These are phyloP conservation scores for Delitschia confertaspora DNA, from an alignment of 495 filamentous ascomycete genomes.

Conservation along the genomic window DNA sequence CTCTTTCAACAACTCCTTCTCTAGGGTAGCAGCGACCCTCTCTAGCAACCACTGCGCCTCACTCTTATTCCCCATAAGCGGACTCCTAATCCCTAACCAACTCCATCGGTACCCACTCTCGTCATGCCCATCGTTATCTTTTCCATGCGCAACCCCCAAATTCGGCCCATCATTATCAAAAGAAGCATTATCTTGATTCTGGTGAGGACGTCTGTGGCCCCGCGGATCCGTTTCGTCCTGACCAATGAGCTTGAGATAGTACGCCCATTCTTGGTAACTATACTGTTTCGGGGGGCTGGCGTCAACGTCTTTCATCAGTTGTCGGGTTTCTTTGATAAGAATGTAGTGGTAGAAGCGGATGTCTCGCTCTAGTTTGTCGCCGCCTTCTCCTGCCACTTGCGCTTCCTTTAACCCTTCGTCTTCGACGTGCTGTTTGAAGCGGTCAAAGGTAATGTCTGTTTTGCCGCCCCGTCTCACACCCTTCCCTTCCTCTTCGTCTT, in stretches of 20 bases:
- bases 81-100: conserved; percentile 66
- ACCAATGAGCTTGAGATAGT: conserved; percentile 66
- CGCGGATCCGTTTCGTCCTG: conserved; percentile 48
- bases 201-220: conserved; percentile 26
- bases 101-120: conserved; percentile 49
- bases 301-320: conserved; percentile 55
- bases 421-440: conserved; percentile 31
- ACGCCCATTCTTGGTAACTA: conserved; percentile 72
- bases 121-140: conserved; percentile 23
- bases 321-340: conserved; percentile 58
- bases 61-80: conserved; percentile 60
- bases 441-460: conserved; percentile 29
- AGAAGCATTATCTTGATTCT: conserved; percentile 6
- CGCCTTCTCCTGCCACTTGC: conserved; percentile 36
- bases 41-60: conserved; percentile 79
- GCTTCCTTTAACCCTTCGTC: conserved; percentile 38
- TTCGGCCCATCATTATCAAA: conserved; percentile 3
- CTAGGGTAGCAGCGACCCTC: conserved; percentile 59
- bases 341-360: conserved; percentile 56
- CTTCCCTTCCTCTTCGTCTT: conserved; percentile 16
- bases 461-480: no score
- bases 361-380: conserved; percentile 40
- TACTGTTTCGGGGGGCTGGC: conserved; percentile 57
- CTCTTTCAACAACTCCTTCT: conserved; percentile 40
- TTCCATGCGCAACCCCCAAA: conserved; percentile 29